Percentiles rank a stretch among this genome's conserved stretches.
These are phyloP conservation scores for Diaporthe sp. DNA, from an alignment of 2,329 filamentous ascomycete genomes.

Conservation along the genomic window DNA sequence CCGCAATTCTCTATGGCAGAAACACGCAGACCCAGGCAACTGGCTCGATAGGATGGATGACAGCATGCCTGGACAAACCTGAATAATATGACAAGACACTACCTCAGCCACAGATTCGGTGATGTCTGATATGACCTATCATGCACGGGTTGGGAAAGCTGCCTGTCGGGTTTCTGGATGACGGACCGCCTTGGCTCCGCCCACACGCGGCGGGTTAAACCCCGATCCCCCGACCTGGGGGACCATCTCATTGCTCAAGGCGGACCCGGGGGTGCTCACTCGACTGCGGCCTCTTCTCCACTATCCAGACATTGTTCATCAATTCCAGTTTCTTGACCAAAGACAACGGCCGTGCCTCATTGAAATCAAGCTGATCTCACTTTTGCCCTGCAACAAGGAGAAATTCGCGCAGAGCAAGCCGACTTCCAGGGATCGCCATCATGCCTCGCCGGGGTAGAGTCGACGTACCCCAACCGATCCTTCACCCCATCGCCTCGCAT, in stretches of 20 bases:
- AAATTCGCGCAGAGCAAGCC: not conserved
- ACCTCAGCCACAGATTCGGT: not conserved
- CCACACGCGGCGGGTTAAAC: constrained; percentile 4
- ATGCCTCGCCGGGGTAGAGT: constrained; percentile 28
- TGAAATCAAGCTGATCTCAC: not conserved
- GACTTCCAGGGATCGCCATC: not conserved
- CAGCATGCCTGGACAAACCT: not conserved
- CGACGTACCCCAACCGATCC: constrained; percentile 26
- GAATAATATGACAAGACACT: not conserved
- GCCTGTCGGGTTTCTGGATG: not conserved
- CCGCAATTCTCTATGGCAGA: not conserved
- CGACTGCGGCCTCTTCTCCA: constrained; percentile 10
- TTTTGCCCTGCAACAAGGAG: no score
- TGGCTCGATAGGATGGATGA: not conserved
- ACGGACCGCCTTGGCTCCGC: not conserved
- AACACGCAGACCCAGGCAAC: not conserved
- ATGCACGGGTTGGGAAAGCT: not conserved
- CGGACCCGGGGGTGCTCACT: not conserved
- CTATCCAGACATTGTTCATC: not conserved
- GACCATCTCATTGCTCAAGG: not conserved
- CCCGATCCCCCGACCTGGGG: constrained; percentile 7
- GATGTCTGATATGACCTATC: not conserved
- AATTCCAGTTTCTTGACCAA: not conserved
- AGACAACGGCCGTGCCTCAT: not conserved
- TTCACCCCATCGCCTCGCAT: constrained; percentile 26